Conservation (phyloP, 2,329 filamentous ascomycete genomes). For the Aspergillus ochraceoroseus region DNA sequence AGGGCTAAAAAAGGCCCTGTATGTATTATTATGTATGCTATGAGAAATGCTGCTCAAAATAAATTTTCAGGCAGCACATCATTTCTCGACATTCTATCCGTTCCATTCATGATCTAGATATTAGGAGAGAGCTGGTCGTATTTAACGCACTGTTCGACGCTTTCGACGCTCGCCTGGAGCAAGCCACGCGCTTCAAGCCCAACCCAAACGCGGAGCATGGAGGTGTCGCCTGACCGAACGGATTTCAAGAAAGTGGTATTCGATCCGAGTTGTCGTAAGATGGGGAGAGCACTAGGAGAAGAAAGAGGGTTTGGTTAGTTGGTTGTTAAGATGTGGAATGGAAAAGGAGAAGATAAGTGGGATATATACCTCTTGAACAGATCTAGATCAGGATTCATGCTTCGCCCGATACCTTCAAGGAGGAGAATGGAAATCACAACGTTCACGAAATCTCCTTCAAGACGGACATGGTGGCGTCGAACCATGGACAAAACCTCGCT, state of each 20-base stretch:
- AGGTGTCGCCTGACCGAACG: conserved; percentile 67
- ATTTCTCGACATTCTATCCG: too few relatives aligned
- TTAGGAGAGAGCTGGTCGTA: conserved; percentile 86
- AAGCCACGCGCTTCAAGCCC: conserved; percentile 84
- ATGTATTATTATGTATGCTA: too few relatives aligned
- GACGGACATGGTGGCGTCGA: conserved; percentile 79
- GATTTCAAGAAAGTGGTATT: conserved; percentile 52
- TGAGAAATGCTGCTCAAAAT: too few relatives aligned
- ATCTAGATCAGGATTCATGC: conserved; percentile 79
- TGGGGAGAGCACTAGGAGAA: conserved; percentile 72
- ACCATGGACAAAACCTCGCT: conserved; percentile 91
- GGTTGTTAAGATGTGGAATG: not conserved
- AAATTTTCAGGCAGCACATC: too few relatives aligned
- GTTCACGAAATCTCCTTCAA: conserved; percentile 98
- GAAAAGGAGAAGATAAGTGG: conserved; percentile 1
- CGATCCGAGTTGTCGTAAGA: conserved; percentile 78
- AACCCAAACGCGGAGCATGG: conserved; percentile 86
- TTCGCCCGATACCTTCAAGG: conserved; percentile 87
- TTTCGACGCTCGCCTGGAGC: conserved; percentile 83
- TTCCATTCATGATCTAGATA: conserved; percentile 57
- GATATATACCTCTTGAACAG: conserved; percentile 64
- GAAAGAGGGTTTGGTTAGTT: not conserved
- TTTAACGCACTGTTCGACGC: conserved; percentile 83
- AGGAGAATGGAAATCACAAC: conserved; percentile 93
- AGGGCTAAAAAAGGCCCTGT: too few relatives aligned